These are phyloP conservation scores for Cucurbita argyrosperma DNA, from an alignment of 306 rosid genomes.

Conservation along the genomic window DNA sequence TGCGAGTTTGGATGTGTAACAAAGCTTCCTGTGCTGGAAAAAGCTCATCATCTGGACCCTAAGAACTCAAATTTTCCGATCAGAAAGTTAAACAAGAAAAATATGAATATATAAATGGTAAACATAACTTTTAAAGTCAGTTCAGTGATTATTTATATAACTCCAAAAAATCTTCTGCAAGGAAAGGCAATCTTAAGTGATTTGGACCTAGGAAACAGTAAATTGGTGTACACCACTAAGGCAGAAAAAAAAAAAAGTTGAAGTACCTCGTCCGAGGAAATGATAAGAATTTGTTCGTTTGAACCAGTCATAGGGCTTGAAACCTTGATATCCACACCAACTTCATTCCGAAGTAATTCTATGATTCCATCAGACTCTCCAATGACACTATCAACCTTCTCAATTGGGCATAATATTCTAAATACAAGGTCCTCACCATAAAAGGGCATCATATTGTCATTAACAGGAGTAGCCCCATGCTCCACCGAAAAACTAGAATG, in stretches of 20 bases:
- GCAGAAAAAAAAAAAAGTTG: neutral
- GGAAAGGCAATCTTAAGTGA: neutral
- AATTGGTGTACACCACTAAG: neutral
- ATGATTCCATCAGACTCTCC: constrained; percentile 83
- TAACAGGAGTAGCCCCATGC: constrained; percentile 36
- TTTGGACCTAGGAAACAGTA: neutral
- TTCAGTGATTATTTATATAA: neutral
- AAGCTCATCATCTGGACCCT: constrained; percentile 93
- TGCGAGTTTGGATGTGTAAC: constrained; percentile 80
- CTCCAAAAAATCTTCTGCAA: neutral
- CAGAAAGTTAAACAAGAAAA: constrained; percentile 1
- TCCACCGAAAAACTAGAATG: constrained; percentile 42
- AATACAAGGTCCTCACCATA: constrained; percentile 72
- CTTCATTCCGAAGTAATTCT: constrained; percentile 69
- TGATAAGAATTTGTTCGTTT: constrained; percentile 59
- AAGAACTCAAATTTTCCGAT: constrained; percentile 11
- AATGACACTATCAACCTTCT: constrained; percentile 50
- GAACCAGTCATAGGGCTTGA: constrained; percentile 58
- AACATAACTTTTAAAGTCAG: neutral
- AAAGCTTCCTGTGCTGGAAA: constrained; percentile 99
- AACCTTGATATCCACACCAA: constrained; percentile 77
- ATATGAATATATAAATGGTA: neutral
- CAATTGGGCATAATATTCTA: constrained; percentile 78
- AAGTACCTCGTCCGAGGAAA: constrained; percentile 90
- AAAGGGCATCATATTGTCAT: constrained; percentile 39